Conservation (phyloP, 2,329 filamentous ascomycete species). For the Cadophora malorum region DNA sequence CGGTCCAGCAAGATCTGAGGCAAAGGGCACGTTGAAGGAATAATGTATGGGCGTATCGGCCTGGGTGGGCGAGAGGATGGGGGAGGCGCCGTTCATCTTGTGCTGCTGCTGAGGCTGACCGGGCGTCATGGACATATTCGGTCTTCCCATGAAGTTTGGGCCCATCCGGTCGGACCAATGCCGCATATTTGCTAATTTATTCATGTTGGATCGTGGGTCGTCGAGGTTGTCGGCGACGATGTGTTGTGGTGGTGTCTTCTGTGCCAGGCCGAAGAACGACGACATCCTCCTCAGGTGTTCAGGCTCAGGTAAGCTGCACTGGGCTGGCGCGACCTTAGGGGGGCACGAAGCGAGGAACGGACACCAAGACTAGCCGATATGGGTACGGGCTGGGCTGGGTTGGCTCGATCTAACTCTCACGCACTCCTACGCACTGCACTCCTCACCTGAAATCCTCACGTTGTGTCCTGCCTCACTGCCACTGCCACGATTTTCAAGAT, state of each 20-base stretch:
- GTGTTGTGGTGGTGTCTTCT: conserved; percentile 20
- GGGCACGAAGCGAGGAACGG: conserved; percentile 1
- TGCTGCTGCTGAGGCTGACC: conserved; percentile 56
- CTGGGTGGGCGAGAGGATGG: conserved; percentile 71
- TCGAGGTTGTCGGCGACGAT: conserved; percentile 23
- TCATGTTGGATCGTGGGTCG: conserved; percentile 58
- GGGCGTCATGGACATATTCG: conserved; percentile 49
- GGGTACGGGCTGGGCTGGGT: background rate
- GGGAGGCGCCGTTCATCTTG: conserved; percentile 61
- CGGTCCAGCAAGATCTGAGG: conserved; percentile 88
- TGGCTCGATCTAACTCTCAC: background rate
- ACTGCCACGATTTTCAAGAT: conserved; percentile 5
- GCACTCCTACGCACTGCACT: background rate
- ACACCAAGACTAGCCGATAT: background rate
- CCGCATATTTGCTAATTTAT: conserved; percentile 75
- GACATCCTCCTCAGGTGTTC: conserved; percentile 7
- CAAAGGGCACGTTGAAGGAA: conserved; percentile 97
- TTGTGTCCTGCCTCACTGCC: conserved; percentile 3
- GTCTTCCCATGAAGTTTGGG: conserved; percentile 68
- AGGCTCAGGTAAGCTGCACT: conserved; percentile 1
- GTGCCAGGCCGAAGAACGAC: conserved; percentile 16
- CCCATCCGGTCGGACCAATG: conserved; percentile 75
- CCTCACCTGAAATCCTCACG: background rate
- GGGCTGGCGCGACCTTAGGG: conserved; percentile 4
- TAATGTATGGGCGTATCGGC: conserved; percentile 84